Base-by-base conservation (phyloP, 129 eudicot species). In the Kitagawia praeruptora region DNA sequence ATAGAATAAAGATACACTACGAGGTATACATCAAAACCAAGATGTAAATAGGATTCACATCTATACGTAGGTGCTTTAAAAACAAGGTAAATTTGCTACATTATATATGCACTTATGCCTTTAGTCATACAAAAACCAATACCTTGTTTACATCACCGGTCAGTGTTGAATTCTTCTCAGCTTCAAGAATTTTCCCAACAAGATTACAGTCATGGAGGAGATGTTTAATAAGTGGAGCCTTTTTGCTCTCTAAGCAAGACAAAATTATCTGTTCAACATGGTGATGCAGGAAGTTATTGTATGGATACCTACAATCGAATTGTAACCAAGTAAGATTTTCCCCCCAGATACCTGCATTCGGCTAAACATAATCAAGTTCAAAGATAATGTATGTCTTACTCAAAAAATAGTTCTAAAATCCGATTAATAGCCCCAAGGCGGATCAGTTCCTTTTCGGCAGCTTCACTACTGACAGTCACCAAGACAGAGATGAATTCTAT, bases 211-310 rank as follows among this genome's bases (percentile, higher is more conserved):
- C 61, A 46, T 23, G 58, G 51, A 95, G 93, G 75, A 95, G 85
- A 86, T 95, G 97, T 77, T 89, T 83, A 79, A 89, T 85, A 80
- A 95, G 87, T 70, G 82, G 81, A 67, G 84, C 40, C 45, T 87
- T 90, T 87, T 92, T 92, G 89, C 96, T 90, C 80, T 90, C 97
- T 80, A 95, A 81, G 87, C 97, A 95, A 81, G 93, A 86, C 70
- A 79, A 76, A 75, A 95, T 74, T 75, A 95, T 90, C 76, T 83
- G 89, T 77, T 92, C 99, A 75, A 89, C 92, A 86, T 92, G 94
- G 86, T 90, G 96, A 81, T 95, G 99, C 78, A 95, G 78, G 87
- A 95, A 95, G 80, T 95, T 95, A 83, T 95, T 95, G 93, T 87
- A 95, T 25, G 99, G 96, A 80, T 95, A 95, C 96, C 99, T 95